These are phyloP conservation scores for Trichoderma virens DNA, from an alignment of 495 filamentous ascomycete genomes.

Conservation along the genomic window DNA sequence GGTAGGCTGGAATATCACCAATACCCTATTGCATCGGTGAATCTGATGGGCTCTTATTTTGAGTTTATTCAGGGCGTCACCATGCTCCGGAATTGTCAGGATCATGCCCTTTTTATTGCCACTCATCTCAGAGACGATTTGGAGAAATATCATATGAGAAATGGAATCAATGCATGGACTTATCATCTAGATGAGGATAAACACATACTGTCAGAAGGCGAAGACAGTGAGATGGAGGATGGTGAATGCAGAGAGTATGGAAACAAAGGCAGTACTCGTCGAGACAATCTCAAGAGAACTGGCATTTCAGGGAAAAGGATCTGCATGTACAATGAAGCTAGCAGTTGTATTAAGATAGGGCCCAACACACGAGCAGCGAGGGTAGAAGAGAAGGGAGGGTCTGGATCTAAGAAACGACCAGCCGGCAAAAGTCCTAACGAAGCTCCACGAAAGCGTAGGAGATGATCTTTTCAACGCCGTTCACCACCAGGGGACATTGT, in stretches of 20 bases:
- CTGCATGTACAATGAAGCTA: no score
- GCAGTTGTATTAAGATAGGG: no score
- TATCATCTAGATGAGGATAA: neutral
- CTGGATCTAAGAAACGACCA: no score
- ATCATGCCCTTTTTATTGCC: neutral
- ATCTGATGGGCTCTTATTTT: constrained; percentile 14
- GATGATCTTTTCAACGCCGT: no score
- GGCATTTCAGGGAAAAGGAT: no score
- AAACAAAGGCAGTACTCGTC: no score
- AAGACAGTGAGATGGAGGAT: neutral
- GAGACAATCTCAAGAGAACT: no score
- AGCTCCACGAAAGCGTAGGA: neutral
- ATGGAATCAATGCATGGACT: neutral
- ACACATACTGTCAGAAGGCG: neutral
- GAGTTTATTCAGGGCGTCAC: constrained; percentile 8
- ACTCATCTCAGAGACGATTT: neutral
- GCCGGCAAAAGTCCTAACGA: no score
- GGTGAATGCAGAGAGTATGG: no score
- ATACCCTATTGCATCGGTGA: constrained; percentile 17
- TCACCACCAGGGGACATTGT: no score
- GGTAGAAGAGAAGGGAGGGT: no score
- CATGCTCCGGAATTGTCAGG: constrained; percentile 6
- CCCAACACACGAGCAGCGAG: no score
- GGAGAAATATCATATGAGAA: neutral
- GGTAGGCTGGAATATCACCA: constrained; percentile 27